These are phyloP conservation scores for Scenedesmus sp. DNA, from an alignment of 163 green algal species.

Conservation along the genomic window DNA sequence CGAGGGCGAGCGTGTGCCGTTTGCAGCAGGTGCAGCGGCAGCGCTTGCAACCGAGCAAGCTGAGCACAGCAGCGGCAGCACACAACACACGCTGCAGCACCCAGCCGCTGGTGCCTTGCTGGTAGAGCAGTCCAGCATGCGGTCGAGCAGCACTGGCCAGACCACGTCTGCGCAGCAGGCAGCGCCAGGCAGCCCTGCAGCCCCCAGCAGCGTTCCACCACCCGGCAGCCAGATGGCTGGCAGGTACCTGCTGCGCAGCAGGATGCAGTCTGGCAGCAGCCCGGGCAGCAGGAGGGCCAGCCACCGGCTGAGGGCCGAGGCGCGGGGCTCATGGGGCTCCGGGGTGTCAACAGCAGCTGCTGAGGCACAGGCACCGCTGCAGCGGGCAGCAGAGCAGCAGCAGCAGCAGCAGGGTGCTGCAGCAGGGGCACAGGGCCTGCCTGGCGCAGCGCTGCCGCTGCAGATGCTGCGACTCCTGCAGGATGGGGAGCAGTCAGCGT, in stretches of 20 bases:
- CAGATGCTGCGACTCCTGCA: constrained; percentile 8
- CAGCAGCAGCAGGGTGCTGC: constrained; percentile 6
- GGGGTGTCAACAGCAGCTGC: background rate
- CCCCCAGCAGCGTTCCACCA: background rate
- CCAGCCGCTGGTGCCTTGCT: background rate
- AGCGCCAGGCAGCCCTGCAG: constrained; percentile 7
- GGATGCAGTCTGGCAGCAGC: constrained; percentile 6
- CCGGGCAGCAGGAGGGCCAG: background rate
- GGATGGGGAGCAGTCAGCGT: background rate
- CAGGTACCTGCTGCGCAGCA: constrained; percentile 10
- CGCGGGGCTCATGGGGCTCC: constrained; percentile 33
- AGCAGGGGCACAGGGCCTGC: background rate
- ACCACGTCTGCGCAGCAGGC: background rate
- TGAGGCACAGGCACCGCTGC: background rate
- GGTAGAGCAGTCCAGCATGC: constrained; percentile 16
- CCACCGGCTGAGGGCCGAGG: constrained; percentile 13
- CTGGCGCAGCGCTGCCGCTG: background rate
- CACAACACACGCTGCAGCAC: background rate
- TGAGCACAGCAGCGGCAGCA: background rate
- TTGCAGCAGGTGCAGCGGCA: background rate
- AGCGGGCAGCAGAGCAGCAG: constrained; percentile 16
- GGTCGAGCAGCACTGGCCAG: constrained; percentile 17
- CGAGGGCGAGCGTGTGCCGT: background rate
- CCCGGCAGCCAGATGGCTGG: background rate
- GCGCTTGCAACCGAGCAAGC: background rate